These are phyloP conservation scores for Carallia brachiata DNA, from an alignment of 345 rosid genomes.

Conservation along the genomic window DNA sequence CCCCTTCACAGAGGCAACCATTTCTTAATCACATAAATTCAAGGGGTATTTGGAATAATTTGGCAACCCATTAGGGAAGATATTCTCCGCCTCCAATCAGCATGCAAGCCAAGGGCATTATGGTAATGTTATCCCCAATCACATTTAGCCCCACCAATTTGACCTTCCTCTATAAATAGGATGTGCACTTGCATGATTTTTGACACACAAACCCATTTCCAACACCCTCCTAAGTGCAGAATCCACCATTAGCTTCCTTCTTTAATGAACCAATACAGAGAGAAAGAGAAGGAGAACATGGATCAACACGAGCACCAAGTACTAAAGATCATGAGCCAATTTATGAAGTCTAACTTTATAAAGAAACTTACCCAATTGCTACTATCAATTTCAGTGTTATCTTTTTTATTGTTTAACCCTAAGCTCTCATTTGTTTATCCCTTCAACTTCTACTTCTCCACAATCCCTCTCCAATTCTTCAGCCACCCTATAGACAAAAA, in stretches of 20 bases:
- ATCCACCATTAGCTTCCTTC: neutral
- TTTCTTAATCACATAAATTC: neutral
- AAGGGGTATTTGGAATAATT: neutral
- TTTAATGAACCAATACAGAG: neutral
- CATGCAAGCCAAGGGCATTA: constrained; percentile 16
- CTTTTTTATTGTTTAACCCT: constrained; percentile 39
- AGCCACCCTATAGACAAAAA: constrained; percentile 65
- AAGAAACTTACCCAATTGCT: constrained; percentile 40
- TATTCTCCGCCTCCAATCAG: neutral
- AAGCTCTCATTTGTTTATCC: constrained; percentile 28
- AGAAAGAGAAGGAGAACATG: constrained; percentile 22
- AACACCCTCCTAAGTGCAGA: neutral
- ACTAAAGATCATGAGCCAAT: constrained; percentile 15
- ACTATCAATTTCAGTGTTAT: constrained; percentile 54
- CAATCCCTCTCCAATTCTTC: constrained; percentile 39
- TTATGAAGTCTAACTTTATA: constrained; percentile 35
- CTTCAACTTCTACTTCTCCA: constrained; percentile 34
- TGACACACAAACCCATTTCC: constrained; percentile 5
- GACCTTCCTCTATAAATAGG: constrained; percentile 16
- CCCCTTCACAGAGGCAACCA: no score
- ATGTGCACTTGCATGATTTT: neutral
- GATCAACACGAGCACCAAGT: constrained; percentile 21
- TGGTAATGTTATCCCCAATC: neutral
- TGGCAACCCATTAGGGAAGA: neutral
- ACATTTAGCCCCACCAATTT: neutral